Evolutionary conservation across 352 stramenopile genomes (phyloP), one percentile per base, ranked within the genome.

Genomic region (Phytophthora sp.): DNA sequence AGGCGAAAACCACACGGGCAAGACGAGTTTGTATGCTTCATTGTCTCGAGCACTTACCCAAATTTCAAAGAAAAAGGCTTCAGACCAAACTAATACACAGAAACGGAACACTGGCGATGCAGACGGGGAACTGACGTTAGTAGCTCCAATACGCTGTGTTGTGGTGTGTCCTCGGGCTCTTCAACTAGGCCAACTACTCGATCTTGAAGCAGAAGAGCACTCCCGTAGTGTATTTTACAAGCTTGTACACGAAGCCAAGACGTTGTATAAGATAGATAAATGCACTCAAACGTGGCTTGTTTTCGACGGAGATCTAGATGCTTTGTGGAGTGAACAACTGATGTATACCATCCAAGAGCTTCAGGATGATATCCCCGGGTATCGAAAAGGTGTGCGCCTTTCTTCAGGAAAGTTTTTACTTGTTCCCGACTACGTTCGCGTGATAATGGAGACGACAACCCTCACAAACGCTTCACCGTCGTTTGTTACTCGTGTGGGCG

Each of bases 391-490:
- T 0, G 49, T 93, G 20, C 42, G 73, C 4, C 29, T 88, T 11
- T 47, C 65, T 0, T 76, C 70, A 11, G 71, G 68, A 4, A 91
- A 90, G 31, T 51, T 60, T 3, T 30, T 88, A 0, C 6, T 58
- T 2, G 44, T 86, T 44, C 82, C 84, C 0, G 9, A 29, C 2
- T 81, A 54, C 6, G 67, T 86, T 49, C 63, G 75, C 0, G 15
- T 93, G 30, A 38, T 93, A 4, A 66, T 93, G 6, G 86, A 94
- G 38, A 80, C 80, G 0, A 83, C 76, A 3, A 64, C 71, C 11
- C 58, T 91, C 8, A 46, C 70, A 5, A 71, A 81, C 7, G 69
- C 76, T 4, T 84, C 82, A 1, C 86, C 84, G 6, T 78, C 79
- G 20, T 87, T 91, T 21, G 29, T 92, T 16, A 73, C 72, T 4